phyloP scores from a whole-genome alignment of 495 filamentous ascomycete species.

The Achaetomiella virescens region DNA sequence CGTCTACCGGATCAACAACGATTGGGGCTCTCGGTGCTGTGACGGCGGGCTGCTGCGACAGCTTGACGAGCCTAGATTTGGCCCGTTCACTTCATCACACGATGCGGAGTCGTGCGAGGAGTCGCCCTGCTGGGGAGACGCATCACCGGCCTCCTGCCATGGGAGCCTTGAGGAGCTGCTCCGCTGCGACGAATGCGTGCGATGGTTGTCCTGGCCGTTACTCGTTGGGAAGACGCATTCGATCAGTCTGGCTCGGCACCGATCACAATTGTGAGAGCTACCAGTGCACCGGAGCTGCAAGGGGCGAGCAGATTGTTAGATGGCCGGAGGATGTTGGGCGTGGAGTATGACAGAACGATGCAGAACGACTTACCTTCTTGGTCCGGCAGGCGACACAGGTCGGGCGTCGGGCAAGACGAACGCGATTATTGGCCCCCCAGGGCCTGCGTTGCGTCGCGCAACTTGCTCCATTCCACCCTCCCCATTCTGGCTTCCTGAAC shows the following conservation, averaged over 20 bases:
- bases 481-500: background rate
- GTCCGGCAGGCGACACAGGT: slow-evolving; percentile 10
- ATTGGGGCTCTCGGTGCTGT: background rate
- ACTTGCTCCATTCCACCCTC: slow-evolving; percentile 8
- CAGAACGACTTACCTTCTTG: slow-evolving; percentile 8
- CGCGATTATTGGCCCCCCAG: background rate
- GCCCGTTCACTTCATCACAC: background rate
- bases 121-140: background rate
- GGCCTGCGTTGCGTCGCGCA: background rate
- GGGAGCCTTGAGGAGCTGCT: background rate
- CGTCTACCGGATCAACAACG: background rate
- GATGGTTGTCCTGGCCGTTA: too few relatives aligned
- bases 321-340: background rate
- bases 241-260: slow-evolving; percentile 5
- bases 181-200: background rate
- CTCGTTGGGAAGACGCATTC: slow-evolving; percentile 6
- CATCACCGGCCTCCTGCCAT: background rate
- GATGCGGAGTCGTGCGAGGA: background rate
- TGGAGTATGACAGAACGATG: background rate
- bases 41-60: too few relatives aligned
- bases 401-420: slow-evolving; percentile 2
- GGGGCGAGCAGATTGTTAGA: background rate
- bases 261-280: slow-evolving; percentile 5
- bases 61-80: background rate
- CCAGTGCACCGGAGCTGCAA: slow-evolving; percentile 16